These are phyloP conservation scores for Trichopus zeylanicus DNA, from an alignment of 116 monocot species.

Conservation along the genomic window DNA sequence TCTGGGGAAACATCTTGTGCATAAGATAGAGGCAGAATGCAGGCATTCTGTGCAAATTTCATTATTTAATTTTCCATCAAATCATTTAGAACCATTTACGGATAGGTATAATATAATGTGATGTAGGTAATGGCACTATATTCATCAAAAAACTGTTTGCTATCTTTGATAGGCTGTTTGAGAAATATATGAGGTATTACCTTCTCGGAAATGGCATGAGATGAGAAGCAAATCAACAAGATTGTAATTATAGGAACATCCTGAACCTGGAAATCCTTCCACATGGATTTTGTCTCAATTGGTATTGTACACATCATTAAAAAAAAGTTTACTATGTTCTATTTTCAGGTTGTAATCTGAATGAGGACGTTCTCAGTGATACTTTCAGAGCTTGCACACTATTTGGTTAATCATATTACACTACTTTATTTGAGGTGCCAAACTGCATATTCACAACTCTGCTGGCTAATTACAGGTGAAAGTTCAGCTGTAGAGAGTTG, in stretches of 20 bases:
- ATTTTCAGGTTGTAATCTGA: slow-evolving; percentile 67
- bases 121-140: no score
- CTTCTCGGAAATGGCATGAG: slow-evolving; percentile 55
- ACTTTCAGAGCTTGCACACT: slow-evolving; percentile 37
- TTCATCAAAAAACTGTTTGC: background rate
- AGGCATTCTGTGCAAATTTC: no score
- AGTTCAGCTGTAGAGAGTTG: no score
- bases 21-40: no score
- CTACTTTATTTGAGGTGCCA: background rate
- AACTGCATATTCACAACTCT: background rate
- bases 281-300: background rate
- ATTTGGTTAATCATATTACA: background rate
- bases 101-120: no score
- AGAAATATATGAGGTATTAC: slow-evolving; percentile 80
- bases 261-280: background rate
- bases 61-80: no score
- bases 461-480: background rate
- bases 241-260: slow-evolving; percentile 78
- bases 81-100: no score
- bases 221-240: slow-evolving; percentile 52
- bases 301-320: background rate
- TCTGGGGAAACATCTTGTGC: no score
- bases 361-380: slow-evolving; percentile 37
- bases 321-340: background rate
- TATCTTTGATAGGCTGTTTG: slow-evolving; percentile 52